Evolutionary conservation across 2,329 filamentous ascomycete species (phyloP), one percentile per base, ranked within the genome.

Genomic region (Neophaeococcomyces aloes): DNA sequence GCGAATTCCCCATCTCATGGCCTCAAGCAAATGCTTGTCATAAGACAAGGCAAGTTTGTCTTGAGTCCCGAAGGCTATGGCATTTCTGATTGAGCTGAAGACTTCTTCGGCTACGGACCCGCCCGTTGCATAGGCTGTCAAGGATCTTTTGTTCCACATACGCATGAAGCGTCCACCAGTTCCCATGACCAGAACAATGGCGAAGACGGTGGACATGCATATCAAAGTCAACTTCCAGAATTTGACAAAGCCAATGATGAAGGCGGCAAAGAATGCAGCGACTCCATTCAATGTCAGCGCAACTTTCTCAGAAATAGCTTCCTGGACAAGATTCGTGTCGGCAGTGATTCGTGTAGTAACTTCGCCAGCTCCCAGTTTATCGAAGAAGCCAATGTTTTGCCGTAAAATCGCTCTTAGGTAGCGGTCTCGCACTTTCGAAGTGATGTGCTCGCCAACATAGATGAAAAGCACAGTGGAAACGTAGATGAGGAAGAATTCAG

Each of bases 211-310:
- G 0, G 84, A 89, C 18, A 78, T 74, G 30, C 94, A 74, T 53
- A 98, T 95, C 40, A 95, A 67, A 0, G 91, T 91, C 51, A 96
- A 69, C 63, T 91, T 94, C 85, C 89, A 95, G 63, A 83, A 93
- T 57, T 85, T 84, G 63, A 89, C 65, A 60, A 94, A 96, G 2
- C 83, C 86, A 52, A 98, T 89, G 44, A 95, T 69, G 53, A 94
- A 94, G 13, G 87, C 86, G 0, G 88, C 80, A 44, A 94, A 66
- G 57, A 96, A 96, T 7, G 86, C 88, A 1, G 87, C 78, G 3
- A 87, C 38, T 10, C 85, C 84, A 11, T 79, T 78, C 44, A 94
- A 60, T 0, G 85, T 87, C 50, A 94, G 66, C 11, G 78, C 79
- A 34, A 94, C 75, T 67, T 94, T 94, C 62, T 94, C 86, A 0